Percentiles rank a stretch among this genome's conserved stretches.
Conservation (phyloP, 192 early-diverging fungal species). For the Coemansia sp. region DNA sequence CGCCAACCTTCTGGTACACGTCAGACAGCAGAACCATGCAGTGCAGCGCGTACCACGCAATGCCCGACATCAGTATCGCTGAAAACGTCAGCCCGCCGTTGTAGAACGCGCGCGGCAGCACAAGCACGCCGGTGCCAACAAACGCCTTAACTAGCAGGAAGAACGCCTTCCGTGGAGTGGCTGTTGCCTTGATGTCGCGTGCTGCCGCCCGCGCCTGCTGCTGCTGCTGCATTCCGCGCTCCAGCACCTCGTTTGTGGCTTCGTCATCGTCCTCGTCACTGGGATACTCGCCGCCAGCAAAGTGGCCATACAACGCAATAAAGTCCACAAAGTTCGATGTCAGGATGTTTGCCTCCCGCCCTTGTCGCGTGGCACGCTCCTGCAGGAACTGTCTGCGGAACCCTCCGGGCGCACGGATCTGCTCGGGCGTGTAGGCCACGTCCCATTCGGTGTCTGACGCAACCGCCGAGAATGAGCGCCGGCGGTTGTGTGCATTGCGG, state of each 20-base stretch:
- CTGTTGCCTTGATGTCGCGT: conserved; percentile 55
- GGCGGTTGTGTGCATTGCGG: conserved; percentile 29
- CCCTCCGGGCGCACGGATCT: conserved; percentile 77
- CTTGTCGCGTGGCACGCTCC: conserved; percentile 66
- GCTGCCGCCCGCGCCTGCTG: conserved; percentile 13
- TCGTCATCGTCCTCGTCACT: conserved; percentile 73
- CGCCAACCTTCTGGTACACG: conserved; percentile 60
- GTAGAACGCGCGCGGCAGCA: conserved; percentile 73
- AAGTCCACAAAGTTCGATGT: conserved; percentile 96
- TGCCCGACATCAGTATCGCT: conserved; percentile 53
- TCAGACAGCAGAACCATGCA: conserved; percentile 69
- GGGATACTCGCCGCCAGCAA: conserved; percentile 89
- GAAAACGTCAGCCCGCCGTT: conserved; percentile 76
- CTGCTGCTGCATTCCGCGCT: conserved; percentile 23
- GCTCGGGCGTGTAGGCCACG: conserved; percentile 50
- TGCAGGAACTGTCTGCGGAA: conserved; percentile 87
- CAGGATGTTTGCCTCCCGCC: conserved; percentile 63
- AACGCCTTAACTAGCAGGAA: conserved; percentile 81
- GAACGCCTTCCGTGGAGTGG: conserved; percentile 70
- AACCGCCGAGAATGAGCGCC: conserved; percentile 40
- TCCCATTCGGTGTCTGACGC: conserved; percentile 61
- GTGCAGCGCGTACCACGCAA: conserved; percentile 65
- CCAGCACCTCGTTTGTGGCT: conserved; percentile 20
- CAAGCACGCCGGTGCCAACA: conserved; percentile 78
- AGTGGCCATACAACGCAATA: conserved; percentile 89